phyloP scores from a whole-genome alignment of 1,284 basidiomycete genomes.

The Sanghuangporus baumii region DNA sequence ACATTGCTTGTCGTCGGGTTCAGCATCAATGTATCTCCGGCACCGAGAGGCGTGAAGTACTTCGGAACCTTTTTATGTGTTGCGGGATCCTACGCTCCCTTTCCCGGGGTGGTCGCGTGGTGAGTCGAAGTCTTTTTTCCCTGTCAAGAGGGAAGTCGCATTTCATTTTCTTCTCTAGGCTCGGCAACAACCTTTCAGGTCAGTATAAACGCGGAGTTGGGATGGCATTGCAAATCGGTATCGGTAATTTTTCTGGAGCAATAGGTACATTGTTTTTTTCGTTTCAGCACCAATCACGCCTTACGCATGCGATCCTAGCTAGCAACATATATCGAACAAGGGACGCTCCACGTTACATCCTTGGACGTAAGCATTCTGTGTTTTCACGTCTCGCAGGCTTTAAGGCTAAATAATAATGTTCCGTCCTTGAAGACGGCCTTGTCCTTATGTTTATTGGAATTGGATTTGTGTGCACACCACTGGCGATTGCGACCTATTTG shows the following conservation, averaged over 20 bases:
- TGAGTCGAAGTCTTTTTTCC: slow-evolving; percentile 25
- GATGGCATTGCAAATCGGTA: slow-evolving; percentile 57
- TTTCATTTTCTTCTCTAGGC: slow-evolving; percentile 25
- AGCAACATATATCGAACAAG: slow-evolving; percentile 54
- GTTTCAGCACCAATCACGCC: slow-evolving; percentile 24
- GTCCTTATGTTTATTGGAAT: slow-evolving; percentile 66
- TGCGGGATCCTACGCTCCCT: slow-evolving; percentile 51
- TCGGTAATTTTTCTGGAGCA: slow-evolving; percentile 21
- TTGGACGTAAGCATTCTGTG: slow-evolving; percentile 39
- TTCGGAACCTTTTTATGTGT: slow-evolving; percentile 64
- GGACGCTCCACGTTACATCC: slow-evolving; percentile 53
- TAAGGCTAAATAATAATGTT: not conserved
- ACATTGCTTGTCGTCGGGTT: slow-evolving; percentile 55
- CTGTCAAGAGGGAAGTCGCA: not conserved
- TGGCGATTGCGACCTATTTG: slow-evolving; percentile 44
- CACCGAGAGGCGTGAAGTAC: slow-evolving; percentile 49
- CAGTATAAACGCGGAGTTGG: slow-evolving; percentile 63
- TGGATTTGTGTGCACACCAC: slow-evolving; percentile 48
- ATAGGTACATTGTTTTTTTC: not conserved
- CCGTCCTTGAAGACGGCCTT: slow-evolving; percentile 41
- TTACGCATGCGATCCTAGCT: slow-evolving; percentile 36
- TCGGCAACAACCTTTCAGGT: slow-evolving; percentile 56
- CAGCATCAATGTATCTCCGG: slow-evolving; percentile 56
- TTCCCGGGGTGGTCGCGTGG: slow-evolving; percentile 66
- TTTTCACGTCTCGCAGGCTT: not conserved